Evolutionary conservation across 192 early-diverging fungal genomes (phyloP).

Genomic region (Mortierella antarctica): DNA sequence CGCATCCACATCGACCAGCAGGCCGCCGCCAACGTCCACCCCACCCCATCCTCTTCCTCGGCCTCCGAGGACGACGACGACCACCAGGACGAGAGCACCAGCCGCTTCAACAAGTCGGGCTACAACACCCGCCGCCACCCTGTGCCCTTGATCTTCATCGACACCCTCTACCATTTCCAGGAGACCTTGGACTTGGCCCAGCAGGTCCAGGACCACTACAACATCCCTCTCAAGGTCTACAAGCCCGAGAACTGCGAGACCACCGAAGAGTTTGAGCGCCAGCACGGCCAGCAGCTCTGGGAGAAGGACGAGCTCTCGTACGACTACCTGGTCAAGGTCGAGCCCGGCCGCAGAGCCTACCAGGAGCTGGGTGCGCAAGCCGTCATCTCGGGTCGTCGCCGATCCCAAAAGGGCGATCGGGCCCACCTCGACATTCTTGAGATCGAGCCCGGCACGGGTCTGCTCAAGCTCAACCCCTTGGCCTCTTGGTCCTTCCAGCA

Average conservation of each 20-base stretch:
- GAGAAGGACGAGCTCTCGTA: conserved; percentile 80
- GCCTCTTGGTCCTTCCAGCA: conserved; percentile 91
- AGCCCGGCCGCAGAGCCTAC: conserved; percentile 91
- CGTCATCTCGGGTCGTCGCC: conserved; percentile 91
- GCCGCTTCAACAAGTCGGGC: conserved; percentile 35
- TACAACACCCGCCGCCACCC: conserved; percentile 60
- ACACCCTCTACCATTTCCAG: conserved; percentile 95
- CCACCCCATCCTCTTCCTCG: conserved; percentile 41
- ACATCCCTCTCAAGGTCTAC: conserved; percentile 75
- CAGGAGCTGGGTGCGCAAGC: conserved; percentile 76
- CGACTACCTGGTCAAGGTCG: conserved; percentile 95
- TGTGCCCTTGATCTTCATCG: conserved; percentile 91
- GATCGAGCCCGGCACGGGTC: conserved; percentile 75
- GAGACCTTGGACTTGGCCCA: conserved; percentile 88
- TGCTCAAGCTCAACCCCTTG: conserved; percentile 94
- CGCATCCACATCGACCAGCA: conserved; percentile 69
- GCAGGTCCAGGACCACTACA: conserved; percentile 74
- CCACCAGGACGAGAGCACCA: conserved; percentile 22
- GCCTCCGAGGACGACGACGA: conserved; percentile 47
- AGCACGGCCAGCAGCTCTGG: conserved; percentile 88
- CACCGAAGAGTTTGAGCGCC: conserved; percentile 72
- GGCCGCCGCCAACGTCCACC: conserved; percentile 49
- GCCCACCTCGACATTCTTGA: conserved; percentile 82
- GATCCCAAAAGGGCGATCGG: conserved; percentile 88
- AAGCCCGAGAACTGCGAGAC: conserved; percentile 74